phyloP scores from a whole-genome alignment of 208 protist species.

The Trypanosoma lewisi region DNA sequence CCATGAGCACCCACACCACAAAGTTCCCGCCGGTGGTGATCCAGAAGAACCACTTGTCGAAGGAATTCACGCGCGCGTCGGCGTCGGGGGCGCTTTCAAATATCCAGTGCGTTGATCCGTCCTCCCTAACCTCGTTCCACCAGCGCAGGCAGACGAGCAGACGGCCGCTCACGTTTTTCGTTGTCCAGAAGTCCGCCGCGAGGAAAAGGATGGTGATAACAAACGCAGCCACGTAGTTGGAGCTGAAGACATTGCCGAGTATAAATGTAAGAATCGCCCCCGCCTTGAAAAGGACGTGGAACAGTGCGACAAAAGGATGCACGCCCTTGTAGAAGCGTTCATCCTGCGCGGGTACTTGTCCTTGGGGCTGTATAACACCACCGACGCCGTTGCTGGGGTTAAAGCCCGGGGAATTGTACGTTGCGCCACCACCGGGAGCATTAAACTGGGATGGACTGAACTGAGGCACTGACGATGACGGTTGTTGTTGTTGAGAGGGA shows the following conservation, averaged over 20 bases:
- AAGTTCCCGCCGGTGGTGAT: constrained; percentile 42
- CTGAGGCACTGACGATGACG: not conserved
- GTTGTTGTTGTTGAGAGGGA: constrained; percentile 1
- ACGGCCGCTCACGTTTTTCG: constrained; percentile 94
- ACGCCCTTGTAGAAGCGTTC: constrained; percentile 70
- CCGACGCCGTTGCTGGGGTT: not conserved
- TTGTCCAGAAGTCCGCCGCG: constrained; percentile 94
- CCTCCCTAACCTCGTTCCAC: constrained; percentile 94
- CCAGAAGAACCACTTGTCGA: constrained; percentile 89
- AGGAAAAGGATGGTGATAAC: constrained; percentile 86
- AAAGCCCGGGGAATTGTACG: constrained; percentile 5
- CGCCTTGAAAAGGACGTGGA: constrained; percentile 89
- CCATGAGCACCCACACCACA: constrained; percentile 56
- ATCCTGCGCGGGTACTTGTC: constrained; percentile 11
- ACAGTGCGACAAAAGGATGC: constrained; percentile 81
- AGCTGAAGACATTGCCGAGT: constrained; percentile 54
- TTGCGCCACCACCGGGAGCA: not conserved
- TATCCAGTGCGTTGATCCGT: constrained; percentile 90
- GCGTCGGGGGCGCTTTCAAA: constrained; percentile 89
- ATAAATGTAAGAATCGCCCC: constrained; percentile 82
- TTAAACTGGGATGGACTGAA: not conserved
- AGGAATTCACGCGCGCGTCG: constrained; percentile 63
- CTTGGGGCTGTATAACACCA: not conserved
- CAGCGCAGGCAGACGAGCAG: constrained; percentile 92
- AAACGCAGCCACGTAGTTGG: constrained; percentile 75